A percentile compares a stretch with the other conserved stretches of the same genome.
These are phyloP conservation scores for Calonectria ilicicola DNA, from an alignment of 2,329 filamentous ascomycete species.

Conservation along the genomic window DNA sequence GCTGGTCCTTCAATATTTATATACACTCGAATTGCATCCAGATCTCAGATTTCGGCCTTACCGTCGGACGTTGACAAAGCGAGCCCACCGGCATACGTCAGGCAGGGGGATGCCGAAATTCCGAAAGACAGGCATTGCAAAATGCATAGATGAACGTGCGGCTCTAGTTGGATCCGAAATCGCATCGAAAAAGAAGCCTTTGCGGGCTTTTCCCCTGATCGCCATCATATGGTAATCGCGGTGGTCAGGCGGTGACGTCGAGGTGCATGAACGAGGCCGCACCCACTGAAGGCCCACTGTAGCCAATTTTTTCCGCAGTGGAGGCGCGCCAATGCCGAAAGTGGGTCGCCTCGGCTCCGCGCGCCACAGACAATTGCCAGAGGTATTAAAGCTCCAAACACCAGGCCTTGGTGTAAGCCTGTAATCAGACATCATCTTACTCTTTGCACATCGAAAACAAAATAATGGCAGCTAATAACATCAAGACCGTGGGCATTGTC, in stretches of 20 bases:
- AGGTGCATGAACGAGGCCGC: conserved; percentile 2
- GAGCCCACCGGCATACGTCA: conserved; percentile 3
- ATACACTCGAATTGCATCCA: background rate
- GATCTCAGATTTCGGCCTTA: background rate
- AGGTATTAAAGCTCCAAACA: background rate
- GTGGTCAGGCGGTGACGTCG: background rate
- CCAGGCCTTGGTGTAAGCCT: background rate
- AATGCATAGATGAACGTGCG: background rate
- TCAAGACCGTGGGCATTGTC: background rate
- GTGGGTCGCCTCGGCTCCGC: background rate
- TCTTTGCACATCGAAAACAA: background rate
- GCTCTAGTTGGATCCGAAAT: background rate
- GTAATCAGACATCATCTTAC: background rate
- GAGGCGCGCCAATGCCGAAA: background rate
- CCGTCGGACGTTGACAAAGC: background rate
- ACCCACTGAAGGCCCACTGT: conserved; percentile 1
- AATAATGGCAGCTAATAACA: background rate
- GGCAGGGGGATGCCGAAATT: background rate
- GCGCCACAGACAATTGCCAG: background rate
- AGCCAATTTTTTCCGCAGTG: background rate
- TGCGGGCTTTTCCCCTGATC: background rate
- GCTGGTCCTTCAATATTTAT: background rate
- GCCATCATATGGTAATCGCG: background rate
- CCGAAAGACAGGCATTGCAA: background rate
- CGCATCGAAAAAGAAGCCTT: background rate